These are phyloP conservation scores for Aphanomyces invadans DNA, from an alignment of 352 stramenopile genomes.

Conservation along the genomic window DNA sequence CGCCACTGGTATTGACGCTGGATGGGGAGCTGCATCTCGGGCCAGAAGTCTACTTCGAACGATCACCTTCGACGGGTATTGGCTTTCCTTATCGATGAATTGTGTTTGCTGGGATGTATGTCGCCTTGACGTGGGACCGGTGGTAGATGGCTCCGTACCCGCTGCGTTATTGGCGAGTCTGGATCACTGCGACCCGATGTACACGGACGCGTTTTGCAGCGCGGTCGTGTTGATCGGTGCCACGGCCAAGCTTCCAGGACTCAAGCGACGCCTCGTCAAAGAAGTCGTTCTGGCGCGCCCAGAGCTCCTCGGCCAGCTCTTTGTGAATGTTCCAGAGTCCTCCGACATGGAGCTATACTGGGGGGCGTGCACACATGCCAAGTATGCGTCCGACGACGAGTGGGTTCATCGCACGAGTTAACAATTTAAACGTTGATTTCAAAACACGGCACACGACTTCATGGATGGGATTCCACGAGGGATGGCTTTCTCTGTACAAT, in stretches of 20 bases:
- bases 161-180: neutral
- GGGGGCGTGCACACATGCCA: neutral
- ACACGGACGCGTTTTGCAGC: neutral
- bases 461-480: too few species aligned
- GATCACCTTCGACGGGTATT: neutral
- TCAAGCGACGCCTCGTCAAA: conserved; percentile 8
- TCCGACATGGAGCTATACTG: neutral
- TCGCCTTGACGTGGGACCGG: neutral
- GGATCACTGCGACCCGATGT: conserved; percentile 4
- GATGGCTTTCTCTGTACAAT: too few species aligned
- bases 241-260: neutral
- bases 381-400: neutral
- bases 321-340: neutral
- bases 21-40: neutral
- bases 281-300: conserved; percentile 3
- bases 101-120: too few species aligned
- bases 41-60: neutral
- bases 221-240: neutral
- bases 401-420: neutral
- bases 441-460: too few species aligned
- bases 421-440: too few species aligned
- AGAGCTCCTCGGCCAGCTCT: conserved; percentile 8
- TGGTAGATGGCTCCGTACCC: neutral
- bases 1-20: too few species aligned
- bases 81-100: too few species aligned